Base-by-base conservation (phyloP, 768 basidiomycete genomes). In the Tremella mesenterica region DNA sequence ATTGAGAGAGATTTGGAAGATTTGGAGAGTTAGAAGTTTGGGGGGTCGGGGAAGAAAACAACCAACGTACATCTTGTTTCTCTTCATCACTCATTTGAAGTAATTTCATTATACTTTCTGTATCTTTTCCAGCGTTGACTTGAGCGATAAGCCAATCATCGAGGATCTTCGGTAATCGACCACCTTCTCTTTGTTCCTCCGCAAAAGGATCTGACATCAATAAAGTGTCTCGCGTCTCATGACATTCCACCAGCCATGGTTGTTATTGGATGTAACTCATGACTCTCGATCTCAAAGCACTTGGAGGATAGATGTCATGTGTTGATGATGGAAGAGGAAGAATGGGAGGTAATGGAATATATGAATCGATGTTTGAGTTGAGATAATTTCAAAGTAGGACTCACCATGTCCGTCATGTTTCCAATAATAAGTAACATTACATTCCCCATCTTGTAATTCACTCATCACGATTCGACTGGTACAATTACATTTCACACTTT, bases 341-440 rank as follows among this genome's bases (percentile, higher is more conserved):
- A n/a, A n/a, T n/a, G n/a, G n/a, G n/a, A n/a, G n/a, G n/a, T n/a
- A n/a, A n/a, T n/a, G n/a, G n/a, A n/a, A n/a, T n/a, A n/a, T n/a
- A n/a, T n/a, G n/a, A n/a, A n/a, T n/a, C n/a, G n/a, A n/a, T n/a
- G n/a, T n/a, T n/a, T n/a, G n/a, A n/a, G n/a, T n/a, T n/a, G n/a
- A n/a, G n/a, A n/a, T n/a, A n/a, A n/a, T n/a, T n/a, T n/a, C n/a
- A 4, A 27, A 29, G 5, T 16, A 1, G 12, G 13, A 57, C 65
- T 61, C 58, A 70, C 68, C 65, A 58, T 70, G 68, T 6, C 68
- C 65, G n/a, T 66, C 58, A 39, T 70, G 68, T 47, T 58, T 57
- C 68, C 68, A 70, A 39, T 57, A 60, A 48, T 59, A 70, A 2
- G 53, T 48, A 7, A 58, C 62, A 30, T 56, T 62, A 29, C 63